Evolutionary conservation across 768 basidiomycete species (phyloP).

Genomic region (Boletus coccyginus): DNA sequence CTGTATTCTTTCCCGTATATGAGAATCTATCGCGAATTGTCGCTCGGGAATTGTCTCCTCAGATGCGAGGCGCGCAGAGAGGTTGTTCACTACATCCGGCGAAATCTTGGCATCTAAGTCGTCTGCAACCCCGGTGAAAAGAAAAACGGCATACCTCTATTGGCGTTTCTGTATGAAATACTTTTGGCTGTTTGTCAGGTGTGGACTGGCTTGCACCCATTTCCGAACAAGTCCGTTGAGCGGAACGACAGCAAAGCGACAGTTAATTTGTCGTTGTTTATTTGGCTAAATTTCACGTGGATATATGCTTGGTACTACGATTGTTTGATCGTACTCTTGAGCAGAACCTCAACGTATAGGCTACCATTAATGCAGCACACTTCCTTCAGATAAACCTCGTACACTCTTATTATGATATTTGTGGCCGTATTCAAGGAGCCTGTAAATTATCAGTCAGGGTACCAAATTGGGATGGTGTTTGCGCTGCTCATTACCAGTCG

Average conservation of each 20-base stretch:
- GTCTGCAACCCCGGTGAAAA: not conserved
- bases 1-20: constrained; percentile 69
- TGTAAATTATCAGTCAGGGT: constrained; percentile 17
- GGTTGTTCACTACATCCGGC: constrained; percentile 76
- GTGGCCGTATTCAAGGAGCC: constrained; percentile 51
- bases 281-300: constrained; percentile 10
- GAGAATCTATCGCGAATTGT: constrained; percentile 70
- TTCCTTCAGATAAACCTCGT: not conserved
- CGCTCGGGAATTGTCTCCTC: constrained; percentile 62
- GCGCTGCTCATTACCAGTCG: constrained; percentile 63
- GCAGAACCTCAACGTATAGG: not conserved
- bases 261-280: not conserved
- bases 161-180: constrained; percentile 52
- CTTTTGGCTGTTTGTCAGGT: constrained; percentile 51
- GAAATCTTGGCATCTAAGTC: constrained; percentile 57
- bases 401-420: constrained; percentile 38
- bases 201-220: constrained; percentile 78
- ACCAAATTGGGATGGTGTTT: not conserved
- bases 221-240: not conserved
- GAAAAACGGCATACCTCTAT: constrained; percentile 44
- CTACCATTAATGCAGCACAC: not conserved
- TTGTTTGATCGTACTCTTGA: no score
- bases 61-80: constrained; percentile 61
- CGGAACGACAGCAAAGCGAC: not conserved
- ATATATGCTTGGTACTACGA: no score